Percentiles rank a stretch among this genome's conserved stretches.
phyloP scores from a whole-genome alignment of 805 yeast genomes.

The Lachancea nothofagi region DNA sequence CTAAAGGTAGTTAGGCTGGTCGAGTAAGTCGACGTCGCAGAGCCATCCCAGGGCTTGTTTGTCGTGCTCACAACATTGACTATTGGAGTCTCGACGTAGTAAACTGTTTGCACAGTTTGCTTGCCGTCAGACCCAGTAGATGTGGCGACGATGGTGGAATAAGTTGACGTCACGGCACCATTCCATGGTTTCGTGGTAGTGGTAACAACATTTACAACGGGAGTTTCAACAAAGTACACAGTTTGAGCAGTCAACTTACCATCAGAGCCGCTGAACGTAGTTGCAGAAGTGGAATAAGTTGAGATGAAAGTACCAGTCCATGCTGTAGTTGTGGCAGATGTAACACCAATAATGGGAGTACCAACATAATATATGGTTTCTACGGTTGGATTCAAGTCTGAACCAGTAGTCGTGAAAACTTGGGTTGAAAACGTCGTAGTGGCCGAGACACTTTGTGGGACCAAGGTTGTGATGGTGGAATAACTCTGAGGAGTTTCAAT shows the following conservation, averaged over 20 bases:
- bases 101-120: constrained; percentile 6
- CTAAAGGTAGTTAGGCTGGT: constrained; percentile 11
- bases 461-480: not conserved
- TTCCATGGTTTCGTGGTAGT: constrained; percentile 14
- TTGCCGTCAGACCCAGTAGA: constrained; percentile 6
- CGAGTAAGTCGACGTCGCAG: constrained; percentile 9
- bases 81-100: constrained; percentile 9
- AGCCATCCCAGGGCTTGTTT: constrained; percentile 12
- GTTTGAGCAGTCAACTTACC: constrained; percentile 3
- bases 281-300: constrained; percentile 7
- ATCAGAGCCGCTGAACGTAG: constrained; percentile 3
- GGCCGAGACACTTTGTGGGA: constrained; percentile 4
- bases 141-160: constrained; percentile 1
- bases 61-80: constrained; percentile 3
- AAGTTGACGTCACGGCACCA: constrained; percentile 12
- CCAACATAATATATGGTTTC: constrained; percentile 13
- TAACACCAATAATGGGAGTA: not conserved
- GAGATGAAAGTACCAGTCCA: constrained; percentile 12
- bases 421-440: constrained; percentile 10
- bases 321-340: not conserved
- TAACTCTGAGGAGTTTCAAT: constrained; percentile 10
- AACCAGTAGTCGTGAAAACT: constrained; percentile 7
- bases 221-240: constrained; percentile 3
- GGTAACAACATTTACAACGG: constrained; percentile 5
- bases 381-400: constrained; percentile 3